Conservation (phyloP, 495 filamentous ascomycete species). For the Penicillium silybi region DNA sequence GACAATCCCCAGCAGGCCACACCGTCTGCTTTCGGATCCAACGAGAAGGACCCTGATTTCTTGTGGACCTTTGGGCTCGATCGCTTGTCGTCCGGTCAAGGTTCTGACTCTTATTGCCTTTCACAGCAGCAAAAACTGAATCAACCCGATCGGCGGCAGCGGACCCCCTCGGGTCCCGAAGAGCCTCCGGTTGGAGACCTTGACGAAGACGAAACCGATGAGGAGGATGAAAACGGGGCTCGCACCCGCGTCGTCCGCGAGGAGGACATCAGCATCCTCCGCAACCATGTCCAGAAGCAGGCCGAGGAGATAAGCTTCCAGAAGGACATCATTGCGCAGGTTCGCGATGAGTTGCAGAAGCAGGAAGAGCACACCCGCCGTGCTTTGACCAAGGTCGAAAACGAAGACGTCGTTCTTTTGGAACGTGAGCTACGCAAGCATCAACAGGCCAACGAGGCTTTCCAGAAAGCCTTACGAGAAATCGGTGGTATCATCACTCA, state of each 20-base stretch:
- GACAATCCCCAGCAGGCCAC: constrained; percentile 58
- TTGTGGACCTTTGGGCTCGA: constrained; percentile 39
- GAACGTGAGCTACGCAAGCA: constrained; percentile 94
- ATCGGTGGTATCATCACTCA: constrained; percentile 97
- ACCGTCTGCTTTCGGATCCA: constrained; percentile 50
- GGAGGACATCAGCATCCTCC: constrained; percentile 65
- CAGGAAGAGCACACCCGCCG: constrained; percentile 59
- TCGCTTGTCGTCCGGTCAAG: constrained; percentile 36
- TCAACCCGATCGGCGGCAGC: constrained; percentile 27
- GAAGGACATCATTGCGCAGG: constrained; percentile 64
- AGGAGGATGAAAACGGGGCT: constrained; percentile 36
- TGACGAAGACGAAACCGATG: constrained; percentile 39
- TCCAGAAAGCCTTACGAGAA: constrained; percentile 93
- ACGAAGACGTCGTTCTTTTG: constrained; percentile 62
- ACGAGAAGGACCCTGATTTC: constrained; percentile 35
- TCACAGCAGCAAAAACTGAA: constrained; percentile 39
- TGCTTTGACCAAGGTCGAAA: constrained; percentile 54
- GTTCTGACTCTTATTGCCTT: constrained; percentile 39
- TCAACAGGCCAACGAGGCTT: constrained; percentile 96
- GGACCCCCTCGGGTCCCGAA: constrained; percentile 21
- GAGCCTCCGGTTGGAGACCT: constrained; percentile 31
- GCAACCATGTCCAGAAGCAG: constrained; percentile 74
- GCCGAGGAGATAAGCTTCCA: constrained; percentile 72
- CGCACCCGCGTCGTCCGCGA: constrained; percentile 53
- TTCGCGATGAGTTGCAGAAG: constrained; percentile 60